Evolutionary conservation across 2,329 filamentous ascomycete species (phyloP).

Genomic region (Huntiella abstrusa): DNA sequence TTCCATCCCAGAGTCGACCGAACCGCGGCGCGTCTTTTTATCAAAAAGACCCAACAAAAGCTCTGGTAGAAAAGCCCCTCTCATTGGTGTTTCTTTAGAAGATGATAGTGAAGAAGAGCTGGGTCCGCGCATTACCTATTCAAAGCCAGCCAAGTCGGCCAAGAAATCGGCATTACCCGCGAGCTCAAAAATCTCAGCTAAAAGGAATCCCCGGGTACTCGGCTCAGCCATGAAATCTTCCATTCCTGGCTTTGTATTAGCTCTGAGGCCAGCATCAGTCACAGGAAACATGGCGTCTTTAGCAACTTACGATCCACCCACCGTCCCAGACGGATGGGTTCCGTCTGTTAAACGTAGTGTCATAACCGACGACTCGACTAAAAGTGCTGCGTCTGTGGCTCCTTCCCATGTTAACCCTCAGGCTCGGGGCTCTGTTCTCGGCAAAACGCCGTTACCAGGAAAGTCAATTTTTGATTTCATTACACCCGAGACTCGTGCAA

Average conservation of each 20-base stretch:
- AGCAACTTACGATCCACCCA: constrained; percentile 1
- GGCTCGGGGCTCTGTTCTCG: constrained; percentile 25
- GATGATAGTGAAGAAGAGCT: constrained; percentile 29
- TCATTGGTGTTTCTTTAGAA: constrained; percentile 19
- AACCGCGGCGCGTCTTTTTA: too few species aligned
- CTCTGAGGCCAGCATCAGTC: not conserved
- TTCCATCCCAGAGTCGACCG: too few species aligned
- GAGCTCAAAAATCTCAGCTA: not conserved
- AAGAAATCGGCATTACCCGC: constrained; percentile 17
- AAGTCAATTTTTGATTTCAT: constrained; percentile 96
- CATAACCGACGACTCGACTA: not conserved
- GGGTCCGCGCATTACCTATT: constrained; percentile 14
- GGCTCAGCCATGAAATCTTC: not conserved
- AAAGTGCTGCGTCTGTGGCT: not conserved
- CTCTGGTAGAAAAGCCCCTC: constrained; percentile 13
- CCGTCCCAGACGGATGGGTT: constrained; percentile 5
- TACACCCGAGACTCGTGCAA: constrained; percentile 55
- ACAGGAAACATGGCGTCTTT: not conserved
- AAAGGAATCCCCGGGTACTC: constrained; percentile 1
- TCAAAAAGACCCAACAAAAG: too few species aligned
- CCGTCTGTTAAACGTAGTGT: not conserved
- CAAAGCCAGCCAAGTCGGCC: constrained; percentile 3
- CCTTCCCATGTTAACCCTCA: not conserved
- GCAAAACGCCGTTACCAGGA: constrained; percentile 59
- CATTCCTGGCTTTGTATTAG: constrained; percentile 4